Conservation (phyloP, 768 basidiomycete genomes). For the Chalciporus sphaerocephalus region DNA sequence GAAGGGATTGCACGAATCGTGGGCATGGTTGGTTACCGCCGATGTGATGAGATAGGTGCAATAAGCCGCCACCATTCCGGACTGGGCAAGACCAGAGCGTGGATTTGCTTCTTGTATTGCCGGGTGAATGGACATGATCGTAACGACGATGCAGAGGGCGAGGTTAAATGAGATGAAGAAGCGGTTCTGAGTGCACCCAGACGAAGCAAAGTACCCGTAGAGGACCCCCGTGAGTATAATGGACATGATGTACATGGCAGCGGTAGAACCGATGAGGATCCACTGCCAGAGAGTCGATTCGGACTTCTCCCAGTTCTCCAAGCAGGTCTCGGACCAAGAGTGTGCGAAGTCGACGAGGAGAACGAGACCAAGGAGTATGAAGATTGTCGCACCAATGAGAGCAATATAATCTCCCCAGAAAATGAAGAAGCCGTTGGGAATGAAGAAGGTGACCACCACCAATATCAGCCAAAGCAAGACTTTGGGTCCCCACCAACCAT, state of each 20-base stretch:
- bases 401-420: constrained; percentile 95
- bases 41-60: constrained; percentile 94
- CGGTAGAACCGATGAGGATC: constrained; percentile 89
- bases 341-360: constrained; percentile 98
- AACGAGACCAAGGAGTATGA: constrained; percentile 95
- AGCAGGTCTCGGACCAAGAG: constrained; percentile 95
- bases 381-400: constrained; percentile 86
- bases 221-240: constrained; percentile 85
- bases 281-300: constrained; percentile 93
- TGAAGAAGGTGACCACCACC: constrained; percentile 80
- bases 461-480: constrained; percentile 85
- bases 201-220: constrained; percentile 86
- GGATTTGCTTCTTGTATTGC: constrained; percentile 89
- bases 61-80: constrained; percentile 96
- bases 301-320: constrained; percentile 90
- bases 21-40: constrained; percentile 88
- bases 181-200: constrained; percentile 87
- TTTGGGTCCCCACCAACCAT: constrained; percentile 99
- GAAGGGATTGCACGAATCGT: constrained; percentile 86
- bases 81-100: constrained; percentile 90
- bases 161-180: constrained; percentile 97
- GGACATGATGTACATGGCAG: constrained; percentile 78
- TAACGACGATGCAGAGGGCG: constrained; percentile 71
- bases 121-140: constrained; percentile 79
- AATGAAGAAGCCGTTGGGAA: constrained; percentile 97